Evolutionary conservation across 2,329 filamentous ascomycete genomes (phyloP).

Genomic region (Claviceps pazoutovae): DNA sequence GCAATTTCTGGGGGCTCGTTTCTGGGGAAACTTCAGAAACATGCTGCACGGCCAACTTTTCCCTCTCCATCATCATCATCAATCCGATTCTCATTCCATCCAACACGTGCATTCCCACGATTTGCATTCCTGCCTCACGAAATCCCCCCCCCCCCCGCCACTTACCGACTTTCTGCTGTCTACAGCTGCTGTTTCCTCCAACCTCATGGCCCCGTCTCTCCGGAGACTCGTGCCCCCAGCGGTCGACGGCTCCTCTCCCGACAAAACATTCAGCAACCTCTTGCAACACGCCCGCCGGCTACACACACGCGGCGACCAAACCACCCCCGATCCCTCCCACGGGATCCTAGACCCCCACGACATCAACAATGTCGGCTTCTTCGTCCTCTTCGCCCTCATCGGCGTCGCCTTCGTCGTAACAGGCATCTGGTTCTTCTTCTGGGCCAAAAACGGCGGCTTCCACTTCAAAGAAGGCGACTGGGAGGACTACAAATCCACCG

Average conservation of each 20-base stretch:
- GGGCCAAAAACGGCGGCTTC: constrained; percentile 93
- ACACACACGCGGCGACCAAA: constrained; percentile 19
- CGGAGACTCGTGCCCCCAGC: constrained; percentile 13
- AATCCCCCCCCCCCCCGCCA: too few species aligned
- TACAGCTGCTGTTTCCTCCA: too few species aligned
- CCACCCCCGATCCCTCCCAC: constrained; percentile 23
- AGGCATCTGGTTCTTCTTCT: constrained; percentile 96
- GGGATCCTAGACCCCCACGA: constrained; percentile 40
- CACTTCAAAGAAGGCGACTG: constrained; percentile 74
- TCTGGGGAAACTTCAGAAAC: too few species aligned
- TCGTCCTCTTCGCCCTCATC: constrained; percentile 75
- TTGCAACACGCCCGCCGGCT: constrained; percentile 22
- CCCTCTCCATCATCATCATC: too few species aligned
- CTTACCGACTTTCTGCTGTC: too few species aligned
- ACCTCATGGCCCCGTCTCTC: constrained; percentile 25
- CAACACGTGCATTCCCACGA: too few species aligned
- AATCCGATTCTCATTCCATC: too few species aligned
- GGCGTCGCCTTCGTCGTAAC: constrained; percentile 60
- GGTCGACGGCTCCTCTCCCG: background rate
- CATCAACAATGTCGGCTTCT: constrained; percentile 57
- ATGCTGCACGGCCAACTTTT: too few species aligned
- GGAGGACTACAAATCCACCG: constrained; percentile 97
- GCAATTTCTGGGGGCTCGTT: too few species aligned
- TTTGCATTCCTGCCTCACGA: too few species aligned
- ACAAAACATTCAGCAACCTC: too few species aligned